A percentile compares a stretch with the other conserved stretches of the same genome.
Conservation (phyloP, 1,284 basidiomycete genomes). For the Malassezia obtusa region DNA sequence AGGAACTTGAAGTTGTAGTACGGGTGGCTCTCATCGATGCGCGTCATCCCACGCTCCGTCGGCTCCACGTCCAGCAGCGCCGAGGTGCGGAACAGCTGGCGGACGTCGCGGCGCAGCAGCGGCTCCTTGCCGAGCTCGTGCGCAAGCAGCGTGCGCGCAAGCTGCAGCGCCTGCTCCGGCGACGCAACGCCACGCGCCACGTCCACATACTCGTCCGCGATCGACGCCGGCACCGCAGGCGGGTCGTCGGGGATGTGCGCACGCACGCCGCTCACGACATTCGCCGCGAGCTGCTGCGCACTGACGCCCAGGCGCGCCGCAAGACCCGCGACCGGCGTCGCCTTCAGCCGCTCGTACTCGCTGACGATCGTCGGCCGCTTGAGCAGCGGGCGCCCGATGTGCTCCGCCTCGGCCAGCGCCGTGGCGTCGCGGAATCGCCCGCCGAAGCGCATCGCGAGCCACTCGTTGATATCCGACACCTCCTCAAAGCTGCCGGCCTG, state of each 20-base stretch:
- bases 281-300: constrained; percentile 67
- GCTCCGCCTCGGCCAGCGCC: constrained; percentile 59
- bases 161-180: constrained; percentile 28
- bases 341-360: constrained; percentile 73
- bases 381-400: constrained; percentile 50
- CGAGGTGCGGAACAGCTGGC: constrained; percentile 65
- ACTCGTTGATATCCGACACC: constrained; percentile 82
- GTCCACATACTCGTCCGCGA: constrained; percentile 44
- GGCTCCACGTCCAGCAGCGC: constrained; percentile 74
- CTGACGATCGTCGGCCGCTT: constrained; percentile 78
- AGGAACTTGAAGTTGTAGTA: constrained; percentile 97
- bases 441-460: constrained; percentile 72
- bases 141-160: constrained; percentile 71
- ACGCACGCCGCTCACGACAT: constrained; percentile 58
- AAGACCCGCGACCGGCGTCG: constrained; percentile 63
- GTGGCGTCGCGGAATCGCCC: constrained; percentile 45
- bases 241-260: constrained; percentile 58
- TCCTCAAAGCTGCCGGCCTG: constrained; percentile 61
- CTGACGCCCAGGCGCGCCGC: constrained; percentile 71
- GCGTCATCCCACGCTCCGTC: constrained; percentile 78
- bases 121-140: constrained; percentile 91
- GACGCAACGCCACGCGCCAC: constrained; percentile 22
- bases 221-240: constrained; percentile 20
- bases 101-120: constrained; percentile 67
- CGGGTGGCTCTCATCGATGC: constrained; percentile 80